phyloP scores from a whole-genome alignment of 495 filamentous ascomycete genomes.

The Podospora australis region DNA sequence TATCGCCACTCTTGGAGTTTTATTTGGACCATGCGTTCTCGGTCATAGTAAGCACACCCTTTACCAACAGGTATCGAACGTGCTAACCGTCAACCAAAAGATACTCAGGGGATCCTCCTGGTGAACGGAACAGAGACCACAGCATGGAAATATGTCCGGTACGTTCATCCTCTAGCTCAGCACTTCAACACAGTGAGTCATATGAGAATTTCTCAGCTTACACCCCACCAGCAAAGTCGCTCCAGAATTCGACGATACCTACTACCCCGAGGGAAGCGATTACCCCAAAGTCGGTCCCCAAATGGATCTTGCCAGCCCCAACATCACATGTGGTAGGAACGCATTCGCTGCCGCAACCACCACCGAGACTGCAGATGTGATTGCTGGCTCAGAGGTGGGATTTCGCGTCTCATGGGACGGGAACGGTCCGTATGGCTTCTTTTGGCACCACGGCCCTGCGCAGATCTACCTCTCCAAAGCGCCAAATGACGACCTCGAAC shows the following conservation, averaged over 20 bases:
- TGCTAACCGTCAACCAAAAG: background rate
- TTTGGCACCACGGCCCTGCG: slow-evolving; percentile 14
- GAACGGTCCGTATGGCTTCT: background rate
- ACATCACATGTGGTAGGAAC: slow-evolving; percentile 14
- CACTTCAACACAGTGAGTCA: too few relatives aligned
- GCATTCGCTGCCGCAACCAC: slow-evolving; percentile 9
- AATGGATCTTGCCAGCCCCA: slow-evolving; percentile 2
- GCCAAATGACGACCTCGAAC: slow-evolving; percentile 10
- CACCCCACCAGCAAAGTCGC: too few relatives aligned
- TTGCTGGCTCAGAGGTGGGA: slow-evolving; percentile 15
- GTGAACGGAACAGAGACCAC: slow-evolving; percentile 37
- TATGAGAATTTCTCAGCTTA: too few relatives aligned
- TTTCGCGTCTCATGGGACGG: slow-evolving; percentile 13
- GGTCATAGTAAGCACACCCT: background rate
- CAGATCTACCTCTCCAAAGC: slow-evolving; percentile 19
- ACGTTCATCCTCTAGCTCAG: too few relatives aligned
- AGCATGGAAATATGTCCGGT: slow-evolving; percentile 19
- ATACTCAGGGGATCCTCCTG: slow-evolving; percentile 17
- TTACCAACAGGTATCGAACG: background rate
- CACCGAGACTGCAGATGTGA: slow-evolving; percentile 14
- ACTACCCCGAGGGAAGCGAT: slow-evolving; percentile 4
- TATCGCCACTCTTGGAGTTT: background rate
- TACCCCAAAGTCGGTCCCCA: slow-evolving; percentile 4
- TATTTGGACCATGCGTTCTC: background rate
- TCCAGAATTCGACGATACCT: background rate